Evolutionary conservation across 2,329 filamentous ascomycete species (phyloP).

Genomic region (Xylariaceae sp.): DNA sequence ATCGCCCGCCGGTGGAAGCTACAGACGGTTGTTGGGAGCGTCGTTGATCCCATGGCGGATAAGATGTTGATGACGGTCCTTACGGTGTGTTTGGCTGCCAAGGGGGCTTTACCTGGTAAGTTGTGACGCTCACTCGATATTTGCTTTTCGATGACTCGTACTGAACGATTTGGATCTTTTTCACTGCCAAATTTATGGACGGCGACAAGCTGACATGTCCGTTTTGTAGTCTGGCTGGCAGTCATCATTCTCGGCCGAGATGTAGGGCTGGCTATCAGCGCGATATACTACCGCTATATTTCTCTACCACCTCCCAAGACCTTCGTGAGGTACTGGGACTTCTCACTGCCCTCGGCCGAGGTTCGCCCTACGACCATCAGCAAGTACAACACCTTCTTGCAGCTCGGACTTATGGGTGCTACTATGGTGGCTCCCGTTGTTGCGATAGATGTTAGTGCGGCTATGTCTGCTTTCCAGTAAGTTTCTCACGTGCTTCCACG

Average conservation of each 20-base stretch:
- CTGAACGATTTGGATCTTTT: no score
- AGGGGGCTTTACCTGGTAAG: conserved; percentile 76
- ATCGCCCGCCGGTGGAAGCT: conserved; percentile 85
- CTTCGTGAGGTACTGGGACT: conserved; percentile 92
- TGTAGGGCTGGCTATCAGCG: conserved; percentile 75
- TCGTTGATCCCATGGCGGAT: conserved; percentile 96
- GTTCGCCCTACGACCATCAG: conserved; percentile 80
- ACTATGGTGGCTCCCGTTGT: conserved; percentile 80
- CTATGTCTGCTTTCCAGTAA: conserved; percentile 64
- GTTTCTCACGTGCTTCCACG: conserved; percentile 28
- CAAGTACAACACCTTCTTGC: conserved; percentile 92
- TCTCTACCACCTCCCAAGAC: conserved; percentile 92
- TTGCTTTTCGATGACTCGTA: background rate
- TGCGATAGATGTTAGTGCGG: conserved; percentile 50
- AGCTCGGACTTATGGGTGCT: conserved; percentile 80
- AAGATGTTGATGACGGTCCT: conserved; percentile 94
- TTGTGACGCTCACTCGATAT: conserved; percentile 14
- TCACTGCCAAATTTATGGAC: no score
- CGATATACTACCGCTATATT: conserved; percentile 95
- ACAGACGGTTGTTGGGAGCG: conserved; percentile 89
- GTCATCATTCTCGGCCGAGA: conserved; percentile 89
- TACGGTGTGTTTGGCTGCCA: conserved; percentile 79
- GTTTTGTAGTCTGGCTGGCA: conserved; percentile 70
- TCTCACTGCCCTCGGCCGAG: conserved; percentile 83
- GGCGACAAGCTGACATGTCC: no score